Evolutionary conservation across 768 basidiomycete genomes (phyloP), one percentile per base, ranked within the genome.

Genomic region (Infundibulicybe gibba): DNA sequence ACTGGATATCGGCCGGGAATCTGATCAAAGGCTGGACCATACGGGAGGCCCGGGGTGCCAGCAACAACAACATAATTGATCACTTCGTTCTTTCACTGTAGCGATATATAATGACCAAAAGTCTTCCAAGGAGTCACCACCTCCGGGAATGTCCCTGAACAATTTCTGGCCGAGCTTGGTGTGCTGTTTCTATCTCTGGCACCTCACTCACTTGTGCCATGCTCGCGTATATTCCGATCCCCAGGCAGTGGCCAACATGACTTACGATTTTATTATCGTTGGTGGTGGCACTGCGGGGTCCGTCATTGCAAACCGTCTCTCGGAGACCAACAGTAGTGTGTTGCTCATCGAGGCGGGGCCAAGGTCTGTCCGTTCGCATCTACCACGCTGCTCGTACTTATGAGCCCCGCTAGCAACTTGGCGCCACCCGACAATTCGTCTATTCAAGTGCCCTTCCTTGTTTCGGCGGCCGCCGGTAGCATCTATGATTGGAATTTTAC

Each of bases 401-500:
- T n/a, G 35, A 3, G 10, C 6, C 10, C 35, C 3, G 10, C n/a
- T 38, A 19, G 14, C 6, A 38, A 38, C 35, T 38, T 38, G n/a
- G 17, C 35, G 6, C n/a, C 35, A 38, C 35, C 35, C 10, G n/a
- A 38, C 14, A 38, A 19, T 38, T n/a, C 35, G 10, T 19, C n/a
- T 38, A n/a, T 38, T 19, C 17, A 38, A 19, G 35, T 14, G 10
- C 17, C n/a, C 10, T n/a, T 38, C 35, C 35, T 19, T n/a, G 14
- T 38, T n/a, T 38, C 10, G 10, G 35, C 3, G 3, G n/a, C 35
- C 10, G 35, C 35, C 35, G 10, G 51, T 38, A 58, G 61, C 9
- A 5, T 44, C 2, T 61, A 43, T 37, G 59, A 65, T 41, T 65
- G 62, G 62, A 65, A 65, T 39, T 65, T 56, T 35, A 66, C 63